These are phyloP conservation scores for Phytopythium litorale DNA, from an alignment of 352 stramenopile species.

Conservation along the genomic window DNA sequence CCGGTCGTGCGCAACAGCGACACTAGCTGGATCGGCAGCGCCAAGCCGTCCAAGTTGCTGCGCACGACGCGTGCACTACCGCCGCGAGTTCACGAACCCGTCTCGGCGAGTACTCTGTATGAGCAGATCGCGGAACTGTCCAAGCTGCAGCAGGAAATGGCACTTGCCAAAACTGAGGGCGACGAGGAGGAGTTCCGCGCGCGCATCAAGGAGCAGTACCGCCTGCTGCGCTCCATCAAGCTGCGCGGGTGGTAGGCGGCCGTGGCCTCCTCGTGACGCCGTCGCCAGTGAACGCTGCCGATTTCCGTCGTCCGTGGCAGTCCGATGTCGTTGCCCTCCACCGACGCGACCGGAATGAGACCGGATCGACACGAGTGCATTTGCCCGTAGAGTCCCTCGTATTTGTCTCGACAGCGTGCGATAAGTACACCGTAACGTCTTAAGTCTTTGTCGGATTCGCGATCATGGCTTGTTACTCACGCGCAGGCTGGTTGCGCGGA, in stretches of 20 bases:
- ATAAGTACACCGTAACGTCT: neutral
- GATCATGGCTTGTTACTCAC: neutral
- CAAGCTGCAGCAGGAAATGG: conserved; percentile 50
- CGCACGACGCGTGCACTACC: conserved; percentile 14
- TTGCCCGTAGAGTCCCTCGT: neutral
- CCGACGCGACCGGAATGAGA: neutral
- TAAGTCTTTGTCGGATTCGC: neutral
- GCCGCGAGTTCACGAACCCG: conserved; percentile 26
- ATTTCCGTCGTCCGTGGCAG: neutral
- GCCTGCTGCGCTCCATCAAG: conserved; percentile 45
- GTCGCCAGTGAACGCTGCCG: neutral
- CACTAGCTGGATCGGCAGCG: conserved; percentile 18
- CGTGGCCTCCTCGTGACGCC: no score
- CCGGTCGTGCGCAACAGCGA: conserved; percentile 20
- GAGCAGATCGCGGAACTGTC: conserved; percentile 52
- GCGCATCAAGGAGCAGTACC: conserved; percentile 61
- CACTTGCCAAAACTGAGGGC: conserved; percentile 32
- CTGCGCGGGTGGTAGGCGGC: conserved; percentile 14
- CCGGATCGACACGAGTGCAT: neutral
- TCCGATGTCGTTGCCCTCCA: neutral
- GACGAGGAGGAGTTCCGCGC: conserved; percentile 45
- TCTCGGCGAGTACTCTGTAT: conserved; percentile 34
- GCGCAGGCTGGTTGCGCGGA: neutral
- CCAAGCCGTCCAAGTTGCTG: conserved; percentile 19
- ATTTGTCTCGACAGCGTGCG: conserved; percentile 1